phyloP scores from a whole-genome alignment of 441 rosid genomes.

The Gossypium aridum region DNA sequence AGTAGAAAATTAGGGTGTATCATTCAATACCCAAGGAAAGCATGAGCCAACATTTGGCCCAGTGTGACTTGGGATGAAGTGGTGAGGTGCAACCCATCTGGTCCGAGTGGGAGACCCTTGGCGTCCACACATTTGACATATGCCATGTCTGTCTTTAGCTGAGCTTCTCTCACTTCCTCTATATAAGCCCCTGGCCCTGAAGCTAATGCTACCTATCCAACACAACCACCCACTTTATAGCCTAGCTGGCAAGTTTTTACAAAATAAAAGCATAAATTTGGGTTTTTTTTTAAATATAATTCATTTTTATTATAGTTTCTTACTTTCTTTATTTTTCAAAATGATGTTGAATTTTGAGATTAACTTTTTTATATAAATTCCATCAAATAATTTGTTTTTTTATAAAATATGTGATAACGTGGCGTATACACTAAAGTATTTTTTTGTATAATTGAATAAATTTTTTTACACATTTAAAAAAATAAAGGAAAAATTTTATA shows the following conservation, averaged over 20 bases:
- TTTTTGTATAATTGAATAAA: not conserved
- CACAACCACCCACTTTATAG: not conserved
- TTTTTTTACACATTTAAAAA: no score
- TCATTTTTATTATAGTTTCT: no score
- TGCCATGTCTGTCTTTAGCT: constrained; percentile 27
- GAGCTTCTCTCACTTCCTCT: constrained; percentile 56
- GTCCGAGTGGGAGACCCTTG: constrained; percentile 56
- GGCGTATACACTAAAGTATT: no score
- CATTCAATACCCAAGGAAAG: not conserved
- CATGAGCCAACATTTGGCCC: constrained; percentile 43
- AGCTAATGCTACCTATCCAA: constrained; percentile 55
- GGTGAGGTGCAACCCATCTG: constrained; percentile 61
- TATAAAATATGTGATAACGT: no score
- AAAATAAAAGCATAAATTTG: no score
- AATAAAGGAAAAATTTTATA: no score
- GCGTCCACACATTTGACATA: constrained; percentile 53
- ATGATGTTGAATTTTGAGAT: no score
- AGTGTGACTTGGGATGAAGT: constrained; percentile 56
- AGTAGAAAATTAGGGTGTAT: no score
- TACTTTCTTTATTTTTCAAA: no score
- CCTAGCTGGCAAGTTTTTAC: not conserved
- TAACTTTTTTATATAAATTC: no score
- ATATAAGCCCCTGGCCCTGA: constrained; percentile 52
- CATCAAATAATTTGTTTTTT: not conserved
- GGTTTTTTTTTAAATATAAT: no score